A percentile compares a stretch with the other conserved stretches of the same genome.
Evolutionary conservation across 2,329 filamentous ascomycete species (phyloP).

Genomic region (Calonectria hongkongensis): DNA sequence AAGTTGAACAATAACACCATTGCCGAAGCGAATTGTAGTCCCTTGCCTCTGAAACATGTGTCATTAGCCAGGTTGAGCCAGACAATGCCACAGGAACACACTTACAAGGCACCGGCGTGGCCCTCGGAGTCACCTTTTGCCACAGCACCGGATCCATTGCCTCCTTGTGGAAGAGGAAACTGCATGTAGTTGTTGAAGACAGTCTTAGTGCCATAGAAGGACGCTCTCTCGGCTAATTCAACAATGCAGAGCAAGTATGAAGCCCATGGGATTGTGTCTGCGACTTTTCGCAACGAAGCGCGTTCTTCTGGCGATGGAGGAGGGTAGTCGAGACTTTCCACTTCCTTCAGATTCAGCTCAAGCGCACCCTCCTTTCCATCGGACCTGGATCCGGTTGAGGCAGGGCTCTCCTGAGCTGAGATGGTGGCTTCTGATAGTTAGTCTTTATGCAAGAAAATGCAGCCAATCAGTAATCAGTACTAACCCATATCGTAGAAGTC

Average conservation of each 20-base stretch:
- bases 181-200: slow-evolving; percentile 77
- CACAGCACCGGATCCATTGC: slow-evolving; percentile 67
- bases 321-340: slow-evolving; percentile 16
- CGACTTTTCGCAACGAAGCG: slow-evolving; percentile 25
- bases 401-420: slow-evolving; percentile 3
- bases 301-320: neutral
- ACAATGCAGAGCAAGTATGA: slow-evolving; percentile 76
- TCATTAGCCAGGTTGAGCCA: neutral
- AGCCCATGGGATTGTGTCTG: slow-evolving; percentile 69
- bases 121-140: slow-evolving; percentile 65
- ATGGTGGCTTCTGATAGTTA: slow-evolving; percentile 4
- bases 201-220: slow-evolving; percentile 74
- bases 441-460: neutral
- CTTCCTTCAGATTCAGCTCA: slow-evolving; percentile 22
- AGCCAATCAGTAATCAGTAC: neutral
- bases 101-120: slow-evolving; percentile 67
- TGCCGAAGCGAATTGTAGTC: slow-evolving; percentile 60
- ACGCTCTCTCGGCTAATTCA: slow-evolving; percentile 77
- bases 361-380: neutral
- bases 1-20: slow-evolving; percentile 71
- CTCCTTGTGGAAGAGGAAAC: slow-evolving; percentile 72
- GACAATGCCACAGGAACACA: neutral
- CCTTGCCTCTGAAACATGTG: slow-evolving; percentile 8
- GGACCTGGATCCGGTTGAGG: neutral
- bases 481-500: neutral